A percentile compares a stretch with the other conserved stretches of the same genome.
phyloP scores from a whole-genome alignment of 2,329 filamentous ascomycete genomes.

The Davidsoniella virescens region DNA sequence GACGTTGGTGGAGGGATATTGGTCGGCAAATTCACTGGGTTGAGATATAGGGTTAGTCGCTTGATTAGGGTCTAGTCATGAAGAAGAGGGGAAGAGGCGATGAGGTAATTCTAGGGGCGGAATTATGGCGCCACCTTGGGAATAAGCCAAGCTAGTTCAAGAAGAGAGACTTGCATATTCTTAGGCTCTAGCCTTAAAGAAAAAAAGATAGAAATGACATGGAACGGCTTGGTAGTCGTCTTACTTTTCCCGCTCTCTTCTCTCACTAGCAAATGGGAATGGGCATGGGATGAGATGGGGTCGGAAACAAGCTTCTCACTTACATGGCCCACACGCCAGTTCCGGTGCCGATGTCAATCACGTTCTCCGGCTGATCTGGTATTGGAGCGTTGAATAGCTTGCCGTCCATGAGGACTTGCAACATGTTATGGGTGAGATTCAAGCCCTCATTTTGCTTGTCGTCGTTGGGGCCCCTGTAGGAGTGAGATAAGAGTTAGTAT shows the following conservation, averaged over 20 bases:
- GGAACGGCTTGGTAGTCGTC: too few species aligned
- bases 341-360: conserved; percentile 21
- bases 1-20: conserved; percentile 28
- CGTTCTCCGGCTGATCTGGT: conserved; percentile 18
- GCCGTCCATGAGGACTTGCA: conserved; percentile 12
- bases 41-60: background rate
- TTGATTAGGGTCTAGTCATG: too few species aligned
- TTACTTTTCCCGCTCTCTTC: too few species aligned
- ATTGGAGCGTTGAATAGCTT: conserved; percentile 13
- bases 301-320: conserved; percentile 19
- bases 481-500: background rate
- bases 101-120: too few species aligned
- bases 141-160: too few species aligned
- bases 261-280: too few species aligned
- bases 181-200: too few species aligned
- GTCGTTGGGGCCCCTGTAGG: conserved; percentile 16
- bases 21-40: conserved; percentile 31
- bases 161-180: too few species aligned
- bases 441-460: conserved; percentile 16
- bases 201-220: too few species aligned
- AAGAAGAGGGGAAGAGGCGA: too few species aligned
- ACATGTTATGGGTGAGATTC: conserved; percentile 10
- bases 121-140: too few species aligned
- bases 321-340: conserved; percentile 22
- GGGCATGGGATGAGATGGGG: conserved; percentile 29